Conservation (phyloP, 257 asterid species). For the Salvia hispanica region DNA sequence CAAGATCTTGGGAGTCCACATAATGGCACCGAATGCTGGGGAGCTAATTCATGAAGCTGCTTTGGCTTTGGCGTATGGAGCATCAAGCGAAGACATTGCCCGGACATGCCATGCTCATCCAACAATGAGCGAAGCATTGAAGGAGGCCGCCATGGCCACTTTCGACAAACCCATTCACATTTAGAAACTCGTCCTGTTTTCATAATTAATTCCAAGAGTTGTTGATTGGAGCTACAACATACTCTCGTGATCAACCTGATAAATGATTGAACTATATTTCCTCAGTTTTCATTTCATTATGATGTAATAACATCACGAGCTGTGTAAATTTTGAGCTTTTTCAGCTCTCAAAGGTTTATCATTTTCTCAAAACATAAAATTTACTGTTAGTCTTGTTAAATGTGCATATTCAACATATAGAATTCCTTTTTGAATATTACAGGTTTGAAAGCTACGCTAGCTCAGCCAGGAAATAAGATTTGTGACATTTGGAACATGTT, state of each 20-base stretch:
- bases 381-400: too few species aligned
- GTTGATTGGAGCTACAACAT: conserved; percentile 20
- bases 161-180: conserved; percentile 97
- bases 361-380: too few species aligned
- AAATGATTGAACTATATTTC: conserved; percentile 17
- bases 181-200: conserved; percentile 33
- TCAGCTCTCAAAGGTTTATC: not conserved
- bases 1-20: conserved; percentile 92
- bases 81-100: conserved; percentile 97
- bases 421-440: not conserved
- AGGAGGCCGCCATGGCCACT: conserved; percentile 99
- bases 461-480: too few species aligned
- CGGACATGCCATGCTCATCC: conserved; percentile 99
- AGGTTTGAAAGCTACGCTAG: too few species aligned
- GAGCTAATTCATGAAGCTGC: conserved; percentile 98
- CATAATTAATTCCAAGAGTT: conserved; percentile 24
- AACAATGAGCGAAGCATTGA: conserved; percentile 96
- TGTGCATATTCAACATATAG: not conserved
- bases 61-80: conserved; percentile 91
- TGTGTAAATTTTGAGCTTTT: conserved; percentile 5
- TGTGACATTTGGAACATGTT: too few species aligned
- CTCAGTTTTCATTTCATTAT: not conserved
- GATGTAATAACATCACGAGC: conserved; percentile 26
- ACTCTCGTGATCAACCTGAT: conserved; percentile 18
- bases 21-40: conserved; percentile 95